A percentile compares a stretch with the other conserved stretches of the same genome.
phyloP scores from a whole-genome alignment of 305 asterid species.

The Solanum hybrid region DNA sequence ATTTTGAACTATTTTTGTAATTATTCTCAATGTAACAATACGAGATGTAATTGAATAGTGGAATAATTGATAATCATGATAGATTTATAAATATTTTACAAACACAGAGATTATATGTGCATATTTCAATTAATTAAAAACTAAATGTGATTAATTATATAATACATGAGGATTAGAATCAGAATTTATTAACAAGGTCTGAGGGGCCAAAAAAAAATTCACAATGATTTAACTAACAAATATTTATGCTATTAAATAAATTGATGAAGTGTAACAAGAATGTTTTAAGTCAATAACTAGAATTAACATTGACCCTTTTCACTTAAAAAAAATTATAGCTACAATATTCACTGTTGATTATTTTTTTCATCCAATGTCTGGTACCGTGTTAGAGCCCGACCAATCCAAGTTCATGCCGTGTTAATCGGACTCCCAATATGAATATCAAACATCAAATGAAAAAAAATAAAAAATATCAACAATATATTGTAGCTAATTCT shows the following conservation, averaged over 20 bases:
- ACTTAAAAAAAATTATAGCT: not conserved
- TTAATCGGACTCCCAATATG: accelerated
- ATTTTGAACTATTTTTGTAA: not conserved
- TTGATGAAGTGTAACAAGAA: not conserved
- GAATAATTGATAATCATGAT: not conserved
- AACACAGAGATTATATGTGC: not conserved
- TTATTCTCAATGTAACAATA: not conserved
- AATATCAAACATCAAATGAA: too few species aligned
- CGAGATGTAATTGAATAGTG: not conserved
- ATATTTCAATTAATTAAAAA: not conserved
- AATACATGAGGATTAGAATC: not conserved
- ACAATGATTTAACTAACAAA: not conserved
- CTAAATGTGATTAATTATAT: not conserved
- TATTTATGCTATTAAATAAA: not conserved
- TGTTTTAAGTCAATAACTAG: not conserved
- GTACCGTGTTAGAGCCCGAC: not conserved
- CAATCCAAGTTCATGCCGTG: too few species aligned
- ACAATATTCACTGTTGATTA: not conserved
- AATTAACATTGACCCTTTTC: not conserved
- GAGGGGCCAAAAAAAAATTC: not conserved
- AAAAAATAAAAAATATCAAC: too few species aligned
- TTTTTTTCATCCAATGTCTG: not conserved
- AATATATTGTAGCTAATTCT: not conserved
- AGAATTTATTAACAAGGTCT: not conserved
- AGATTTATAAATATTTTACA: not conserved